Evolutionary conservation across 169 alveolate genomes (phyloP), one percentile per base, ranked within the genome.

Genomic region (Eimeria mitis): DNA sequence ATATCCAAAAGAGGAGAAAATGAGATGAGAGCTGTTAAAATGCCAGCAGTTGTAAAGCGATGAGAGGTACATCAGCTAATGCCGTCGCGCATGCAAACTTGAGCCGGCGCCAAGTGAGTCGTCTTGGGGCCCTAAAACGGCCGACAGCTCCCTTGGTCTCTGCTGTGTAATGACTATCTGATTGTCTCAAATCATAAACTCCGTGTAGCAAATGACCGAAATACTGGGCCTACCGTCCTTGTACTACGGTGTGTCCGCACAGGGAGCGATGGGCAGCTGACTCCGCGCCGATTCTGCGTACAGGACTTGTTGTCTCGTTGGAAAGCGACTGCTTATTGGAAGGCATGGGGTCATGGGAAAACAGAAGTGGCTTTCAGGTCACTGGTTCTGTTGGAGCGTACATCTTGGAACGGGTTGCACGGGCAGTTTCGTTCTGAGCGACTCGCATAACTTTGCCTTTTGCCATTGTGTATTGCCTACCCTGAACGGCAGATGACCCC

Each of bases 181-280:
- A 63, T 83, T 13, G 71, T 52, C 89, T 81, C 89, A 83, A 54
- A 13, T 31, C 34, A 34, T 34, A 21, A 83, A 56, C 23, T 54
- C 8, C 37, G 11, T 31, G 25, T 31, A 83, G 40, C 54, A 83
- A 56, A 56, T 56, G 90, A 25, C 54, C 16, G 44, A 54, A 7
- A 11, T 37, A 34, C 73, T n/a, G 40, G 59, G 76, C 68, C 28
- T 83, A 19, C 44, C 54, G 49, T 34, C 34, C 70, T 59, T 47
- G 49, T 28, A 5, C 37, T 6, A n/a, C 90, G 5, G 70, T 49
- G 90, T 83, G 90, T 23, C 71, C 52, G 34, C 56, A 23, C 56
- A 56, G 90, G 37, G 31, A 40, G 90, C 90, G 75, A 78, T 78
- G 70, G 70, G 90, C 90, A 54, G 56, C 56, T 83, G 90, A 21